Base-by-base conservation (phyloP, 2,329 filamentous ascomycete genomes). In the Catunica adiposa region DNA sequence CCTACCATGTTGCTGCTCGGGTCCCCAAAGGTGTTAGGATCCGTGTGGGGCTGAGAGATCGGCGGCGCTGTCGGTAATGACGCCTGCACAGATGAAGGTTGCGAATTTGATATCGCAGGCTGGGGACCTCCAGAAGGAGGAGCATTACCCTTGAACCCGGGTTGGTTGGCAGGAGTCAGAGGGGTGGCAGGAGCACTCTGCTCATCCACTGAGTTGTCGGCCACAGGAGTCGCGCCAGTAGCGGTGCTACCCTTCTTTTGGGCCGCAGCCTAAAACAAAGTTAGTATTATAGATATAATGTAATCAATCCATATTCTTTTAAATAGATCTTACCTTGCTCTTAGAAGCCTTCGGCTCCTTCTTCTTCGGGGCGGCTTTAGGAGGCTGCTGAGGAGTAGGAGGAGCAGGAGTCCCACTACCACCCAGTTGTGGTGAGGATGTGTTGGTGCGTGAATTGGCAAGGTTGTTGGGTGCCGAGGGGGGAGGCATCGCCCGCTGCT, bases 281-380 rank as follows among this genome's bases (percentile, higher is more conserved):
- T 63, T 47, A 63, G 52, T 56, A 52, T 59, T 14, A 31, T 9
- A 51, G 15, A 26, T 3, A 17, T 9, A 25, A n/a, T 14, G 15
- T 26, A 14, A 20, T 15, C 1, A 11, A 31, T 5, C 58, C 17
- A 23, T 44, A 56, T 5, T 42, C 31, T 25, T 17, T 25, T 17
- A 11, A 14, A 15, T 20, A 22, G 8, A 22, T 37, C 71, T 70
- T 76, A 86, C 83, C 80, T 87, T 86, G 57, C 70, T 73, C 67
- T 83, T 84, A 3, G 77, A 72, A 59, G 72, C 75, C 68, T 83
- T 83, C 3, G 70, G 71, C 31, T 81, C 79, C 72, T 87, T 86
- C 76, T 90, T 90, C 68, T 87, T 89, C 1, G 84, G 83, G 34
- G 79, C 81, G 3, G 83, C 69, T 71, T 90, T 90, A 64, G 81